Conservation (phyloP, 768 basidiomycete species). For the Leccinum longicurvipes region DNA sequence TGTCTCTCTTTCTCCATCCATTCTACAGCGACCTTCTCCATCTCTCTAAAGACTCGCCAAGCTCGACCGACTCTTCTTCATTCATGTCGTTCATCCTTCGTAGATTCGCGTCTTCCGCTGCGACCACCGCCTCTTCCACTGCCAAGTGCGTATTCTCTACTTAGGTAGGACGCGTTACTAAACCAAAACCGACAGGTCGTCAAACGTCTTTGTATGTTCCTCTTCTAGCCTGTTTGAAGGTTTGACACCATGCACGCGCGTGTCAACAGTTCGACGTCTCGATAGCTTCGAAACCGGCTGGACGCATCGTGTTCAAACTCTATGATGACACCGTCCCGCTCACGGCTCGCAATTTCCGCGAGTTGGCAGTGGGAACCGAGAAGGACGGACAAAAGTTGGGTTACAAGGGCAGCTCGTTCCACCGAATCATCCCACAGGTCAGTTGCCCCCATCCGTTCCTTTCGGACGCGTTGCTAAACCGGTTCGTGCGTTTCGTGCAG, state of each 20-base stretch:
- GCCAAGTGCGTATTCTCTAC: slow-evolving; percentile 11
- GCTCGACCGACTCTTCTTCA: slow-evolving; percentile 11
- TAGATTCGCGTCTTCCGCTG: slow-evolving; percentile 49
- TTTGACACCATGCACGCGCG: background rate
- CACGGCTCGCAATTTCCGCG: slow-evolving; percentile 79
- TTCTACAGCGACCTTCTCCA: slow-evolving; percentile 23
- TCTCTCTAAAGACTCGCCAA: slow-evolving; percentile 8
- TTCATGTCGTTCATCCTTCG: slow-evolving; percentile 51
- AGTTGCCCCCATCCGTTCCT: slow-evolving; percentile 8
- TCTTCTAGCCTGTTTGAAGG: background rate
- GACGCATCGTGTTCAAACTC: slow-evolving; percentile 79
- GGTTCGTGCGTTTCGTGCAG: slow-evolving; percentile 23
- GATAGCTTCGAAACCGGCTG: slow-evolving; percentile 57
- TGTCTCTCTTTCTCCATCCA: slow-evolving; percentile 24
- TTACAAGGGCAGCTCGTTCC: slow-evolving; percentile 68
- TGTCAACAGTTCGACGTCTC: slow-evolving; percentile 57
- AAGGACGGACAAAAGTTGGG: slow-evolving; percentile 56
- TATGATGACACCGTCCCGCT: slow-evolving; percentile 81
- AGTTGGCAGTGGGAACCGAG: slow-evolving; percentile 55
- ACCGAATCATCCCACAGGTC: slow-evolving; percentile 68
- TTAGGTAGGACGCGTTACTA: background rate
- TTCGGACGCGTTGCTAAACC: background rate
- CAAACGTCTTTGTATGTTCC: slow-evolving; percentile 32
- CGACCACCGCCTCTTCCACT: slow-evolving; percentile 21
- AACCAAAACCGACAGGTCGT: slow-evolving; percentile 6